phyloP scores from a whole-genome alignment of 345 rosid species.

The Garcia nutans region DNA sequence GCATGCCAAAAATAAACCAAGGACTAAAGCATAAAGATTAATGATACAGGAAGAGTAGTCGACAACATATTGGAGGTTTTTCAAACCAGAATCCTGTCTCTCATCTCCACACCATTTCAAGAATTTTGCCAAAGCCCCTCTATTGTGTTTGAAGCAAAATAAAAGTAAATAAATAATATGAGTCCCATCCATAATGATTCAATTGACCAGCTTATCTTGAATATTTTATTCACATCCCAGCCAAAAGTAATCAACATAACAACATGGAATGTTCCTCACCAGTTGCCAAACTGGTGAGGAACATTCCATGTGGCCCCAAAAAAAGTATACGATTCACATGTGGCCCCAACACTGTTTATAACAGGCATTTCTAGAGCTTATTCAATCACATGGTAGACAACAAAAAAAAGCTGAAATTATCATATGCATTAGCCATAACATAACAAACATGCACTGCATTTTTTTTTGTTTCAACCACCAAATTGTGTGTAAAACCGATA shows the following conservation, averaged over 20 bases:
- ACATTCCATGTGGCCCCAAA: too few species aligned
- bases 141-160: too few species aligned
- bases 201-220: not conserved
- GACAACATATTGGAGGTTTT: not conserved
- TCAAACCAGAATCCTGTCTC: not conserved
- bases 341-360: not conserved
- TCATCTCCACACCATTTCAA: not conserved
- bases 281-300: too few species aligned
- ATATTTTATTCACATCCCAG: not conserved
- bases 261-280: not conserved
- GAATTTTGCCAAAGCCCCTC: too few species aligned
- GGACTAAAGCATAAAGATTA: not conserved
- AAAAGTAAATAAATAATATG: too few species aligned
- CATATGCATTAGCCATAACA: not conserved
- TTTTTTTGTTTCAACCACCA: constrained; percentile 5
- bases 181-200: too few species aligned
- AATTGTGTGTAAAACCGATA: not conserved
- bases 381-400: too few species aligned
- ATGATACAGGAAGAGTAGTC: not conserved
- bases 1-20: not conserved
- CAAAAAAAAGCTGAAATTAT: too few species aligned
- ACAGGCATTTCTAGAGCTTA: not conserved
- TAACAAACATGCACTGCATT: not conserved
- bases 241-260: not conserved
- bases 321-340: too few species aligned